Percentiles rank a stretch among this genome's conserved stretches.
Evolutionary conservation across 2,329 filamentous ascomycete genomes (phyloP).

Genomic region (Nemania sp.): DNA sequence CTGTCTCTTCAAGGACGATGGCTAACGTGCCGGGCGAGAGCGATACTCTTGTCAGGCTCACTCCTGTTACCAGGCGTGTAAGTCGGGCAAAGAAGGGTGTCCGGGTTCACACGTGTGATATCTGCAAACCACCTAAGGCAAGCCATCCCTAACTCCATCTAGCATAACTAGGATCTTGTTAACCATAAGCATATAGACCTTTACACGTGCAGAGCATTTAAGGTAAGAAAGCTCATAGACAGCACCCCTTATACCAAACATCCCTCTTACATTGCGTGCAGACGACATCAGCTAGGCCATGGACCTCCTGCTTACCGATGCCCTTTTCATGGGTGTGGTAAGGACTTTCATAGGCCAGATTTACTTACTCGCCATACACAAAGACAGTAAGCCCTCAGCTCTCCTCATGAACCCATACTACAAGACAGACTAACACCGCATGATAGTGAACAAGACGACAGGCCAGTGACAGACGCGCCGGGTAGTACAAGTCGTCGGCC

Average conservation of each 20-base stretch:
- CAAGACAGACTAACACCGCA: constrained; percentile 19
- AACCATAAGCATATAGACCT: constrained; percentile 55
- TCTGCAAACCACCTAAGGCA: constrained; percentile 57
- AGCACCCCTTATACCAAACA: background rate
- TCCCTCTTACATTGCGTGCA: constrained; percentile 40
- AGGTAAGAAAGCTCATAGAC: constrained; percentile 47
- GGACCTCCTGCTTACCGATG: constrained; percentile 57
- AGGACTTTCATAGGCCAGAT: constrained; percentile 61
- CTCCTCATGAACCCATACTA: background rate
- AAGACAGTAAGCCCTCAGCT: constrained; percentile 49
- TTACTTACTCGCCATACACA: constrained; percentile 60
- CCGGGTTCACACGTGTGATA: constrained; percentile 59
- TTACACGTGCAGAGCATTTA: constrained; percentile 65
- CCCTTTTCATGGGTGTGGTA: constrained; percentile 56
- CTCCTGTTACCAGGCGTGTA: constrained; percentile 59
- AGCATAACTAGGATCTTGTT: constrained; percentile 21
- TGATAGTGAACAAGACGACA: constrained; percentile 51
- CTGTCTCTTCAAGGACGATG: constrained; percentile 48
- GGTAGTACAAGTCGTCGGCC: constrained; percentile 35
- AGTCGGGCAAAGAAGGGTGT: constrained; percentile 63
- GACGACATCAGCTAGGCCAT: constrained; percentile 65
- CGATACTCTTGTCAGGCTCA: constrained; percentile 53
- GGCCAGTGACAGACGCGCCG: constrained; percentile 37
- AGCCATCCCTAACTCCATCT: constrained; percentile 13
- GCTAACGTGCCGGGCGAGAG: constrained; percentile 37